A percentile compares a stretch with the other conserved stretches of the same genome.
These are phyloP conservation scores for Pyrenula aspistea DNA, from an alignment of 495 filamentous ascomycete genomes.

Conservation along the genomic window DNA sequence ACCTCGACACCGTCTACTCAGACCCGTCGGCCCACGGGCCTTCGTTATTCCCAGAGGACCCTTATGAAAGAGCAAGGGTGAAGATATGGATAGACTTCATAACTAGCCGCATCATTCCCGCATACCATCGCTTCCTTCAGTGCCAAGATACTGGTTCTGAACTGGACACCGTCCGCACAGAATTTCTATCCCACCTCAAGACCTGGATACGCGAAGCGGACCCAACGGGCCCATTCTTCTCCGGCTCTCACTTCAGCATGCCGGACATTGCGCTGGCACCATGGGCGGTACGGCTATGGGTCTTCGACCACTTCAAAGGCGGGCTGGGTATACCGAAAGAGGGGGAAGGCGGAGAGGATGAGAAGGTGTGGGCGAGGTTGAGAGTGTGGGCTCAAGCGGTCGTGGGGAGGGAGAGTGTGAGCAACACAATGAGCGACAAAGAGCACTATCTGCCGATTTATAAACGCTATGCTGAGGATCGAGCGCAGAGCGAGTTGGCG, in stretches of 20 bases:
- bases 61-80: constrained; percentile 45
- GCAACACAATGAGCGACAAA: constrained; percentile 48
- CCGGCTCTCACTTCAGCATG: constrained; percentile 40
- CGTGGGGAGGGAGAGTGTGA: constrained; percentile 39
- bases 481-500: constrained; percentile 55
- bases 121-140: constrained; percentile 54
- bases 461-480: constrained; percentile 58
- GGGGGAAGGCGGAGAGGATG: constrained; percentile 33
- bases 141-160: constrained; percentile 24
- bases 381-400: constrained; percentile 46
- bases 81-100: constrained; percentile 62
- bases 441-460: constrained; percentile 53
- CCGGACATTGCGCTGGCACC: constrained; percentile 55
- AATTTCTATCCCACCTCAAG: constrained; percentile 39
- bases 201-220: constrained; percentile 49
- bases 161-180: constrained; percentile 18
- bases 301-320: constrained; percentile 62
- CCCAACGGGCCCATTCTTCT: constrained; percentile 47
- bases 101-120: constrained; percentile 47
- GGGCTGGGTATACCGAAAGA: constrained; percentile 44
- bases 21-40: constrained; percentile 14
- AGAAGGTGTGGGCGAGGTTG: constrained; percentile 48
- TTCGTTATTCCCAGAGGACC: constrained; percentile 37
- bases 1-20: constrained; percentile 56
- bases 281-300: constrained; percentile 54